Percentiles rank a stretch among this genome's conserved stretches.
These are phyloP conservation scores for Sisymbrium altissimum DNA, from an alignment of 345 rosid species.

Conservation along the genomic window DNA sequence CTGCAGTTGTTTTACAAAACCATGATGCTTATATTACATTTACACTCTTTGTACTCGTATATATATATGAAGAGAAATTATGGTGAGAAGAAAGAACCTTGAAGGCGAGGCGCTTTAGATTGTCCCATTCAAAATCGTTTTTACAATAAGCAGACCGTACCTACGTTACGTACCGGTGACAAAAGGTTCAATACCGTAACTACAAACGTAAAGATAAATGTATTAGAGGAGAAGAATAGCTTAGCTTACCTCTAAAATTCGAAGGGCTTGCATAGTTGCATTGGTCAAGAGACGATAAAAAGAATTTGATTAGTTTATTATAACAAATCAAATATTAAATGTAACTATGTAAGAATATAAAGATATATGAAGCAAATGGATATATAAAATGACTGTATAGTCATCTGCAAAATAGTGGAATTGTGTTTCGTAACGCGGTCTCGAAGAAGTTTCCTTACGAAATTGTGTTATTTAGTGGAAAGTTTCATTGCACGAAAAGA, in stretches of 20 bases:
- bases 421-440: too few relatives aligned
- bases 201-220: not conserved
- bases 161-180: constrained; percentile 34
- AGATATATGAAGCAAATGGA: not conserved
- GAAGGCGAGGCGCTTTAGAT: constrained; percentile 49
- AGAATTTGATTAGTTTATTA: not conserved
- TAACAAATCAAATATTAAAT: not conserved
- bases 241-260: constrained; percentile 63
- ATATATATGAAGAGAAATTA: not conserved
- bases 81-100: constrained; percentile 40
- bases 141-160: constrained; percentile 83
- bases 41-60: not conserved
- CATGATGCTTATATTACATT: not conserved
- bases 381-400: not conserved
- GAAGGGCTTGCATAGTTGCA: constrained; percentile 49
- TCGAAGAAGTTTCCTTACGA: too few relatives aligned
- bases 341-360: not conserved
- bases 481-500: not conserved
- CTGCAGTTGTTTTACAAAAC: constrained; percentile 35
- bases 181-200: not conserved
- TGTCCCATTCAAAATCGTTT: constrained; percentile 88
- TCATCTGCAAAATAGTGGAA: too few relatives aligned
- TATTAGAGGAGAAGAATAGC: not conserved
- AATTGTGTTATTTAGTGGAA: too few relatives aligned
- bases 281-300: not conserved